Percentiles rank a stretch among this genome's conserved stretches.
These are phyloP conservation scores for Rhodotorula sp. DNA, from an alignment of 1,284 basidiomycete genomes.

Conservation along the genomic window DNA sequence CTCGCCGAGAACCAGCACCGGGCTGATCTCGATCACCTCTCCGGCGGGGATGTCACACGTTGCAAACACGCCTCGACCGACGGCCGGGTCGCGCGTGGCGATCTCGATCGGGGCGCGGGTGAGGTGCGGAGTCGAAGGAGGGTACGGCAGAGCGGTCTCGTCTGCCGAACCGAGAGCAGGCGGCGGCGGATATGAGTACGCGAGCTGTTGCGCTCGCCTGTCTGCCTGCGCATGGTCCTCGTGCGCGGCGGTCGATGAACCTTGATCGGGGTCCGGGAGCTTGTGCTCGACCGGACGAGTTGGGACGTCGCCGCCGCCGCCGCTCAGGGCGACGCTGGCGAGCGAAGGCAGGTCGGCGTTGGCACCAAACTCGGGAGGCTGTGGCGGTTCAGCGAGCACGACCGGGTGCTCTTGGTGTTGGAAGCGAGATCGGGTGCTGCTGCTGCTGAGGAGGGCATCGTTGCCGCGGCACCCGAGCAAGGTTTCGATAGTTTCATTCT, in stretches of 20 bases:
- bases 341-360: slow-evolving; percentile 11
- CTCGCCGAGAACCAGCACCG: slow-evolving; percentile 73
- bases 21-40: slow-evolving; percentile 75
- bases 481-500: slow-evolving; percentile 4
- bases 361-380: background rate
- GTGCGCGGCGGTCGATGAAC: too few relatives aligned
- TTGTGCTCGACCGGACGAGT: slow-evolving; percentile 11
- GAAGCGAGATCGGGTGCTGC: background rate
- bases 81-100: slow-evolving; percentile 20
- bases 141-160: slow-evolving; percentile 27
- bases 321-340: slow-evolving; percentile 15
- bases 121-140: slow-evolving; percentile 31
- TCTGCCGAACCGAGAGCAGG: background rate
- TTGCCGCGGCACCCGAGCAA: slow-evolving; percentile 1
- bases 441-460: background rate
- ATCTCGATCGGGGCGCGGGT: slow-evolving; percentile 36
- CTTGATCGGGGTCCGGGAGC: slow-evolving; percentile 6
- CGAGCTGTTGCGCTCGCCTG: background rate
- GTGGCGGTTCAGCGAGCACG: slow-evolving; percentile 2
- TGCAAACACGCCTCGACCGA: slow-evolving; percentile 52
- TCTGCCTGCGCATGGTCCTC: background rate
- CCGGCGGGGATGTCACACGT: slow-evolving; percentile 60
- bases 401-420: background rate
- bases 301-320: background rate
- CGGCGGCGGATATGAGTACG: slow-evolving; percentile 32